phyloP scores from a whole-genome alignment of 805 yeast species.

The Debaryomyces maramus region DNA sequence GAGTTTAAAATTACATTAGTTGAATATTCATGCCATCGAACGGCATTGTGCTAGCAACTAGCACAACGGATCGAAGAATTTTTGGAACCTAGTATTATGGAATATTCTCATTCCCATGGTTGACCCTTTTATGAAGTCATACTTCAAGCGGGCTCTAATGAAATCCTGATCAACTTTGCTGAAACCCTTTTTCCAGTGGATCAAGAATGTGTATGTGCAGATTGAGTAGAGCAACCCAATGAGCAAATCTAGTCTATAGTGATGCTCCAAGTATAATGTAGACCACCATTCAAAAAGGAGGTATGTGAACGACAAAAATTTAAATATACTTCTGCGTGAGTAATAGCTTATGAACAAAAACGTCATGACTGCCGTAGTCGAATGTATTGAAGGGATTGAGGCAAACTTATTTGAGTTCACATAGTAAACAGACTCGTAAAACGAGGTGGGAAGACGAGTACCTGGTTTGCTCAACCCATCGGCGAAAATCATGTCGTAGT shows the following conservation, averaged over 20 bases:
- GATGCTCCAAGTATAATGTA: conserved; percentile 71
- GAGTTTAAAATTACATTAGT: too few relatives aligned
- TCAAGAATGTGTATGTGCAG: conserved; percentile 40
- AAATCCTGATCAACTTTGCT: conserved; percentile 37
- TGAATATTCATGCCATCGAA: too few relatives aligned
- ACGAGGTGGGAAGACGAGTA: conserved; percentile 58
- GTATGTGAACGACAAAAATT: conserved; percentile 40
- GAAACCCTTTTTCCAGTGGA: conserved; percentile 26
- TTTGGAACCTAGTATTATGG: conserved; percentile 45
- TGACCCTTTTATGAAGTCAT: conserved; percentile 39
- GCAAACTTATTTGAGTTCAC: conserved; percentile 71
- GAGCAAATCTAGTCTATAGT: conserved; percentile 63
- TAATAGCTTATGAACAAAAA: conserved; percentile 46
- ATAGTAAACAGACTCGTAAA: conserved; percentile 63
- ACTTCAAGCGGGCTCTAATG: conserved; percentile 37
- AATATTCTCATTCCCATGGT: conserved; percentile 71
- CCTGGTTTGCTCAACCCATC: conserved; percentile 72
- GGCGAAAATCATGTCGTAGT: conserved; percentile 67
- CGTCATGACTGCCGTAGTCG: conserved; percentile 60
- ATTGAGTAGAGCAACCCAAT: conserved; percentile 57
- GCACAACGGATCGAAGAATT: conserved; percentile 51
- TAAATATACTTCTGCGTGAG: conserved; percentile 34
- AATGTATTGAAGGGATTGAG: conserved; percentile 61
- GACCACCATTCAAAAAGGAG: conserved; percentile 72
- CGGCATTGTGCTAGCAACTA: too few relatives aligned